Conservation (phyloP, 208 protist genomes). For the Novymonas esmeraldas region DNA sequence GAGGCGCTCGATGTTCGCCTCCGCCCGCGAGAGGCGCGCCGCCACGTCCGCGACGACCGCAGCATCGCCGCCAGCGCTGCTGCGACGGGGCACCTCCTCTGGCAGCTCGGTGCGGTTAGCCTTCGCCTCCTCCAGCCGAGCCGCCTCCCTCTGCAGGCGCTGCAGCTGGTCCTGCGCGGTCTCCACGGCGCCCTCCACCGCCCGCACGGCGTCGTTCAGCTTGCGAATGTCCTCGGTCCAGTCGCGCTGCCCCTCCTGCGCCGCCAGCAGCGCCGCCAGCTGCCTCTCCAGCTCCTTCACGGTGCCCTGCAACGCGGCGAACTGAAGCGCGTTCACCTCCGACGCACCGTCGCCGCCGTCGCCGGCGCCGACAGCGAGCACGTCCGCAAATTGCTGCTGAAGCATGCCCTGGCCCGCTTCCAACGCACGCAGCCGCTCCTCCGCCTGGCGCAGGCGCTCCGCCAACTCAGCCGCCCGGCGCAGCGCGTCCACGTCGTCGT, state of each 20-base stretch:
- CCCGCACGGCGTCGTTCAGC: slow-evolving; percentile 36
- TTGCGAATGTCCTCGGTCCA: slow-evolving; percentile 52
- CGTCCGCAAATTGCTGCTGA: slow-evolving; percentile 30
- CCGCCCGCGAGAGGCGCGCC: slow-evolving; percentile 35
- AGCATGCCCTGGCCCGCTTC: slow-evolving; percentile 33
- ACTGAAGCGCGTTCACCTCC: slow-evolving; percentile 54
- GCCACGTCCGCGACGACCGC: slow-evolving; percentile 39
- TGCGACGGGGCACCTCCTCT: slow-evolving; percentile 1
- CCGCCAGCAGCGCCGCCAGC: slow-evolving; percentile 51
- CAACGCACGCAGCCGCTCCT: slow-evolving; percentile 48
- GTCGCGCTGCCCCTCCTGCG: slow-evolving; percentile 38
- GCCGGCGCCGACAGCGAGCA: slow-evolving; percentile 13
- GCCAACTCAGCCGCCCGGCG: slow-evolving; percentile 22
- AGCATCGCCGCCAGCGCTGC: slow-evolving; percentile 16
- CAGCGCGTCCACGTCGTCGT: slow-evolving; percentile 48
- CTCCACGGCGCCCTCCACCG: slow-evolving; percentile 40
- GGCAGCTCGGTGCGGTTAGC: slow-evolving; percentile 42
- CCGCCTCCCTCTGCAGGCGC: slow-evolving; percentile 27
- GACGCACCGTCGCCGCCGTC: slow-evolving; percentile 14
- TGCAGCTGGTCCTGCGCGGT: slow-evolving; percentile 31
- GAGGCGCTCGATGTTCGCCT: slow-evolving; percentile 35
- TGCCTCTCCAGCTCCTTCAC: slow-evolving; percentile 71
- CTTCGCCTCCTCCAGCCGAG: slow-evolving; percentile 59
- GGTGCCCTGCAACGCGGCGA: slow-evolving; percentile 47
- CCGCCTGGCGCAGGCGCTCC: slow-evolving; percentile 44